Evolutionary conservation across 2,329 filamentous ascomycete genomes (phyloP), one percentile per base, ranked within the genome.

Genomic region (Teratosphaeria nubilosa): DNA sequence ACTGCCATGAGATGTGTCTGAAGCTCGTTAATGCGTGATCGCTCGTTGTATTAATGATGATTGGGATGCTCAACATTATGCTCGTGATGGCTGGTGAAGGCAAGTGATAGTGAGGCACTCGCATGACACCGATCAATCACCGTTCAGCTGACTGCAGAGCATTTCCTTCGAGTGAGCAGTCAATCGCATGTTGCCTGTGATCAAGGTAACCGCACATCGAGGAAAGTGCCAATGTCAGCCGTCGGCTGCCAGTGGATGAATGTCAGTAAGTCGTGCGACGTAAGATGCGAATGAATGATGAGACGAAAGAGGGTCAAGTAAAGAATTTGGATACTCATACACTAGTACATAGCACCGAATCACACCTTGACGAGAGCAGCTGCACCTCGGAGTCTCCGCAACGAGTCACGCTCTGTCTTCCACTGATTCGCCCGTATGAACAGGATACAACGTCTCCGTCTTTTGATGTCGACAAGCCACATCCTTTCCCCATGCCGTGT

Each of bases 391-490:
- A 51, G 57, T 51, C 59, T 61, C 59, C 59, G 59, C 54, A 51
- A 55, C 54, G 52, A 45, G 59, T 59, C 57, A 61, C 59, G 59
- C 59, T 59, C 58, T 56, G 32, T 58, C 58, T 53, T 54, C 55
- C 55, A 27, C 51, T 48, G 41, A 22, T 22, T 48, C 41, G 41
- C 41, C 22, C 41, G 16, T 48, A 5, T 20, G 34, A 41, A 11
- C 13, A 41, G 13, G 34, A 16, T 41, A 11, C 32, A 13, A 32
- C 11, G 32, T 16, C 32, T 16, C 32, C 6, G 5, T 5, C 34
- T 41, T 14, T 16, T 11, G 34, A 41, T 41, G 34, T n/a, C 34
- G 34, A 41, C 13, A 41, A 16, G 13, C 9, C 34, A 30, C 34
- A 41, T 41, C 9, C 34, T 41, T 41, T 41, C 14, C 34, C 27